phyloP scores from a whole-genome alignment of 2,329 filamentous ascomycete genomes.

The Lachnellula suecica region DNA sequence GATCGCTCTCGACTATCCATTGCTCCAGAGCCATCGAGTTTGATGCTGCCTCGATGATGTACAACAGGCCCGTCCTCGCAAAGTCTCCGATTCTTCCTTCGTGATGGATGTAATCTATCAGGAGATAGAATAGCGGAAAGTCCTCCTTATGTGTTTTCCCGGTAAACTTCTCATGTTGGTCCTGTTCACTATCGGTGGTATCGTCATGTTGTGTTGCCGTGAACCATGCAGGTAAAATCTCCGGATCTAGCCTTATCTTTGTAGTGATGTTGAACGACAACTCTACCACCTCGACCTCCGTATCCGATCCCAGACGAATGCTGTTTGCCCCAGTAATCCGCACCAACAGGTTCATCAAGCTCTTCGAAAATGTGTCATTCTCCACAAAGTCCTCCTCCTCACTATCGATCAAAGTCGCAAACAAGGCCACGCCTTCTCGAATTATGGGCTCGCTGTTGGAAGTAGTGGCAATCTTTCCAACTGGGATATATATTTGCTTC shows the following conservation, averaged over 20 bases:
- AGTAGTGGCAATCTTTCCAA: constrained; percentile 84
- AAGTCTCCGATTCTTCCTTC: constrained; percentile 95
- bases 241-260: constrained; percentile 87
- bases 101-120: constrained; percentile 96
- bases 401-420: constrained; percentile 90
- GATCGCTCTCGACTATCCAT: constrained; percentile 95
- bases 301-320: constrained; percentile 73
- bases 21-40: constrained; percentile 80
- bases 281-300: constrained; percentile 87
- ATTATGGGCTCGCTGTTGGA: constrained; percentile 86
- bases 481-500: constrained; percentile 85
- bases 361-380: constrained; percentile 80
- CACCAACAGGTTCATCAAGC: constrained; percentile 82
- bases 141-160: constrained; percentile 86
- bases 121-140: constrained; percentile 91
- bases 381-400: constrained; percentile 95
- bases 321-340: constrained; percentile 74
- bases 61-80: constrained; percentile 87
- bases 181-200: constrained; percentile 33
- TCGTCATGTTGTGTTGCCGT: constrained; percentile 51
- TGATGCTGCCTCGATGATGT: constrained; percentile 92
- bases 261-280: constrained; percentile 94
- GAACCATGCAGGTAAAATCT: constrained; percentile 91
- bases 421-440: constrained; percentile 79
- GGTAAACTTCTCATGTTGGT: constrained; percentile 68